phyloP scores from a whole-genome alignment of 2,329 filamentous ascomycete genomes.

The Knufia fluminis region DNA sequence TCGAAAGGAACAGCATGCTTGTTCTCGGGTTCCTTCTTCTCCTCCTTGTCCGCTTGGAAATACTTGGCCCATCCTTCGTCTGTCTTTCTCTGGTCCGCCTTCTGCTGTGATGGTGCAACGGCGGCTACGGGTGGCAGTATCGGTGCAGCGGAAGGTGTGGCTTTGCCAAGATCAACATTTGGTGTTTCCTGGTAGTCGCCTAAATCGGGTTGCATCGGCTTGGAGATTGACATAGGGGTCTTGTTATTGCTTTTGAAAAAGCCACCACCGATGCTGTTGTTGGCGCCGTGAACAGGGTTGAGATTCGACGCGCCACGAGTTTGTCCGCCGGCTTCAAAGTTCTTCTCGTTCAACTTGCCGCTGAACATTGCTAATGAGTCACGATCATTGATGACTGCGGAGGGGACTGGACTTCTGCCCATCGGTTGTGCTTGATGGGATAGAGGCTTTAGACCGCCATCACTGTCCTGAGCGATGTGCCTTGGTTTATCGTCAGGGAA shows the following conservation, averaged over 20 bases:
- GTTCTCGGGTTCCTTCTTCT: not conserved
- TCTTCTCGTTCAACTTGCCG: conserved; percentile 27
- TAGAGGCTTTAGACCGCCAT: conserved; percentile 37
- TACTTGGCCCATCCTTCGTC: conserved; percentile 43
- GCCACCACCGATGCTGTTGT: conserved; percentile 3
- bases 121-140: not conserved
- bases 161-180: conserved; percentile 20
- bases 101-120: conserved; percentile 11
- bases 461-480: conserved; percentile 33
- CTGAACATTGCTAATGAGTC: conserved; percentile 34
- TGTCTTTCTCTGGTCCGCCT: conserved; percentile 31
- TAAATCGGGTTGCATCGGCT: conserved; percentile 21
- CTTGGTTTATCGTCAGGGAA: conserved; percentile 43
- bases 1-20: not conserved
- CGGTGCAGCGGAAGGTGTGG: conserved; percentile 15
- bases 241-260: conserved; percentile 21
- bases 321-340: not conserved
- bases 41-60: conserved; percentile 27
- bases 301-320: not conserved
- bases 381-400: conserved; percentile 23
- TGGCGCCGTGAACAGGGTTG: not conserved
- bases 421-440: conserved; percentile 36
- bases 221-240: conserved; percentile 18
- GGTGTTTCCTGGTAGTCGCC: conserved; percentile 19
- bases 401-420: conserved; percentile 35